Conservation (phyloP, 345 rosid genomes). For the Camelina sativa region DNA sequence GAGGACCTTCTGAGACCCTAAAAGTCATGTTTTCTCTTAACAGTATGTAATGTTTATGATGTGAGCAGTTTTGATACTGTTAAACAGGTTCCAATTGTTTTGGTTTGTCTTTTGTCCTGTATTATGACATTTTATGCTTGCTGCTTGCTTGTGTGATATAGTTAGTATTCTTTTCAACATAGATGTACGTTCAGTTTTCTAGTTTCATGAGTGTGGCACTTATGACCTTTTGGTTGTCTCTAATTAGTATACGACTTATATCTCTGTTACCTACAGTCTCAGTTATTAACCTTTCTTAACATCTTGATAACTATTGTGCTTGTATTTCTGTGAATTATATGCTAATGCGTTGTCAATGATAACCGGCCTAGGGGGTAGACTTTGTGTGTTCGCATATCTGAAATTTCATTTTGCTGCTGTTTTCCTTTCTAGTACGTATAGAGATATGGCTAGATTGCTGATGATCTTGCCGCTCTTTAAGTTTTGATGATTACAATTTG, state of each 20-base stretch:
- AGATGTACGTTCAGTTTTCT: neutral
- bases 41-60: neutral
- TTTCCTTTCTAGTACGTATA: neutral
- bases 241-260: neutral
- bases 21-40: conserved; percentile 10
- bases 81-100: neutral
- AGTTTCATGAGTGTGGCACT: neutral
- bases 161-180: neutral
- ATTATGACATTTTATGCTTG: neutral
- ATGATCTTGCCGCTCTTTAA: neutral
- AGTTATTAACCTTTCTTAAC: neutral
- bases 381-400: neutral
- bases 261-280: neutral
- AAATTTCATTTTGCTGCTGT: neutral
- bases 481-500: neutral
- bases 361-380: neutral
- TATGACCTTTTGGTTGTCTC: neutral
- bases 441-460: neutral
- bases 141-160: neutral
- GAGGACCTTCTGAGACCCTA: conserved; percentile 8
- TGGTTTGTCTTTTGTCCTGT: neutral
- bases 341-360: neutral
- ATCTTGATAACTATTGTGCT: neutral
- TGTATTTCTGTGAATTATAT: neutral
- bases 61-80: neutral